Evolutionary conservation across 805 yeast species (phyloP).

Genomic region (Nakazawaea siamensis): DNA sequence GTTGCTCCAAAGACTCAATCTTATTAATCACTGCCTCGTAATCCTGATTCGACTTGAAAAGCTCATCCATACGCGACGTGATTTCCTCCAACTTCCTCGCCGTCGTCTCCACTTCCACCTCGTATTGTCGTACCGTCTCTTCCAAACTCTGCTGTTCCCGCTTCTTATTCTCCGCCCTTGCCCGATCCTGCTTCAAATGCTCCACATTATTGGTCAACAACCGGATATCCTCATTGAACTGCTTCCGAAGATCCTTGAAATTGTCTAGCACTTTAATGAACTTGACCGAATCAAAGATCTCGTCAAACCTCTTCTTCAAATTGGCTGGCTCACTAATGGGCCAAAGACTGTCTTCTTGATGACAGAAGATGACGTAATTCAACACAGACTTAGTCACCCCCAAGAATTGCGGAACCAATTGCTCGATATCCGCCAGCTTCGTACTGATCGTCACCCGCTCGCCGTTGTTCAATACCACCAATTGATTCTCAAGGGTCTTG

Average conservation of each 20-base stretch:
- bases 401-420: conserved; percentile 68
- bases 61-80: conserved; percentile 48
- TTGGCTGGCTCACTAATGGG: conserved; percentile 88
- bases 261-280: conserved; percentile 85
- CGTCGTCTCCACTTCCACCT: conserved; percentile 39
- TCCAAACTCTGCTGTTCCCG: conserved; percentile 36
- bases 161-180: conserved; percentile 55
- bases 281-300: conserved; percentile 90
- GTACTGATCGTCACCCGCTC: conserved; percentile 71
- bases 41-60: conserved; percentile 74
- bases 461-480: conserved; percentile 57
- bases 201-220: conserved; percentile 71
- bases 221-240: conserved; percentile 66
- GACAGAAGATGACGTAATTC: conserved; percentile 93
- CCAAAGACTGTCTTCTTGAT: conserved; percentile 96
- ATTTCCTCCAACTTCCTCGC: conserved; percentile 41
- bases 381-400: conserved; percentile 86
- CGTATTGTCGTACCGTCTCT: conserved; percentile 33
- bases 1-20: conserved; percentile 47
- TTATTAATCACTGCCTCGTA: conserved; percentile 66
- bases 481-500: conserved; percentile 87
- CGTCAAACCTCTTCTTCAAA: conserved; percentile 89
- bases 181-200: conserved; percentile 66
- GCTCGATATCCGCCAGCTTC: conserved; percentile 76
- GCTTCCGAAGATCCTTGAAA: conserved; percentile 68